Percentiles rank a stretch among this genome's conserved stretches.
Conservation (phyloP, 371 early-diverging fungal species). For the Mucor lusitanicus region DNA sequence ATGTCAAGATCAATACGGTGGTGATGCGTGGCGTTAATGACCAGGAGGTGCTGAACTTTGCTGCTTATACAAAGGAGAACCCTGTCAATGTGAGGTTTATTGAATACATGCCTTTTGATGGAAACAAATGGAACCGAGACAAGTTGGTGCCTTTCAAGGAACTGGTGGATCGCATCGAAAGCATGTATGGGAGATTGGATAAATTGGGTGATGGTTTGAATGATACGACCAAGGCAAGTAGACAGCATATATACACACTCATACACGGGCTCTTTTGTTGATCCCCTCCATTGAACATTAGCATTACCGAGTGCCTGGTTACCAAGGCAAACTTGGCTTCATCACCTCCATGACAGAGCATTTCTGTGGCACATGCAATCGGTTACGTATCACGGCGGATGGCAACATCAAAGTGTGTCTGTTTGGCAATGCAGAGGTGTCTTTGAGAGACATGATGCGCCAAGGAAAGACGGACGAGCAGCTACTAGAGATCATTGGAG, state of each 20-base stretch:
- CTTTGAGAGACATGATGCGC: constrained; percentile 79
- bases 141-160: constrained; percentile 87
- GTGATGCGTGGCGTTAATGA: constrained; percentile 89
- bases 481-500: constrained; percentile 65
- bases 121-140: constrained; percentile 84
- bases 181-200: constrained; percentile 57
- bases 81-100: constrained; percentile 88
- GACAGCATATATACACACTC: no score
- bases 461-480: constrained; percentile 66
- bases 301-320: constrained; percentile 75
- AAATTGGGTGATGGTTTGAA: constrained; percentile 75
- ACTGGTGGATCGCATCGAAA: constrained; percentile 60
- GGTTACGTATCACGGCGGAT: constrained; percentile 91
- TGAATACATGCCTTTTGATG: constrained; percentile 97
- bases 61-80: constrained; percentile 75
- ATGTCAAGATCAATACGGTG: constrained; percentile 90
- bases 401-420: constrained; percentile 93
- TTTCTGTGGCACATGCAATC: constrained; percentile 92
- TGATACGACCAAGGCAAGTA: constrained; percentile 82
- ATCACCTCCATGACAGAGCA: constrained; percentile 96
- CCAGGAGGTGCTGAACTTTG: constrained; percentile 80
- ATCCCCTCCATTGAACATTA: not conserved
- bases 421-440: constrained; percentile 89
- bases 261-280: not conserved
- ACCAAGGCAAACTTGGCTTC: constrained; percentile 86